These are phyloP conservation scores for Lachnellula willkommii DNA, from an alignment of 2,329 filamentous ascomycete species.

Conservation along the genomic window DNA sequence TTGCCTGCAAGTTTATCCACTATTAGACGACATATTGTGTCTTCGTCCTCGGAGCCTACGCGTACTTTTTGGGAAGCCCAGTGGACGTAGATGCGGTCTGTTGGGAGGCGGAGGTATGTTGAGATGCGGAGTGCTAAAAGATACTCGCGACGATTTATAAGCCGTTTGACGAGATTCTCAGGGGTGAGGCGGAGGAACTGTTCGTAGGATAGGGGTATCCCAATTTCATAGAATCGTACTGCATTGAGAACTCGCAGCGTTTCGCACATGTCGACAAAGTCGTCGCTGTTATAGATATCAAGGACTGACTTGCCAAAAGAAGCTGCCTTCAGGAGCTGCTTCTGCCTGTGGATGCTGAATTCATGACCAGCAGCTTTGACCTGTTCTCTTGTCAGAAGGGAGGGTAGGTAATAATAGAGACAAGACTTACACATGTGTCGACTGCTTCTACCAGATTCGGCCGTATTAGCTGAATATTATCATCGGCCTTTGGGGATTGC, in stretches of 20 bases:
- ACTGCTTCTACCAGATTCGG: slow-evolving; percentile 86
- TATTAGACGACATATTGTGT: slow-evolving; percentile 77
- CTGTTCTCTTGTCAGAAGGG: slow-evolving; percentile 21
- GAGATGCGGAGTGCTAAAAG: slow-evolving; percentile 84
- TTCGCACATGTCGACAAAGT: slow-evolving; percentile 98
- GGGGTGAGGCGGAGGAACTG: slow-evolving; percentile 89
- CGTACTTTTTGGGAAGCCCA: slow-evolving; percentile 96
- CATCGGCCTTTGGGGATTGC: slow-evolving; percentile 93
- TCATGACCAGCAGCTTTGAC: slow-evolving; percentile 88
- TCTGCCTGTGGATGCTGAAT: slow-evolving; percentile 87
- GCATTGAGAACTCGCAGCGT: slow-evolving; percentile 88
- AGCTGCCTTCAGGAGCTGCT: slow-evolving; percentile 88
- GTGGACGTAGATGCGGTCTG: slow-evolving; percentile 88
- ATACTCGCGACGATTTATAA: slow-evolving; percentile 88
- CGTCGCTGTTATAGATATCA: slow-evolving; percentile 95
- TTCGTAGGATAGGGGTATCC: slow-evolving; percentile 84
- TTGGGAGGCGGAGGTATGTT: slow-evolving; percentile 77
- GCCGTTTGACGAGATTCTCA: slow-evolving; percentile 76
- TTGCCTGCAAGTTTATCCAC: slow-evolving; percentile 84
- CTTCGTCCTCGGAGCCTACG: slow-evolving; percentile 76
- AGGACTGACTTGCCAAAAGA: slow-evolving; percentile 97
- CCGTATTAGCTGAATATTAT: slow-evolving; percentile 92
- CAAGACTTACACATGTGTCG: slow-evolving; percentile 62
- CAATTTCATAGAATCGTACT: slow-evolving; percentile 84
- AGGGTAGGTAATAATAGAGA: background rate